Percentiles rank a stretch among this genome's conserved stretches.
These are phyloP conservation scores for Aegilops bicornis DNA, from an alignment of 176 grass and related monocot genomes.

Conservation along the genomic window DNA sequence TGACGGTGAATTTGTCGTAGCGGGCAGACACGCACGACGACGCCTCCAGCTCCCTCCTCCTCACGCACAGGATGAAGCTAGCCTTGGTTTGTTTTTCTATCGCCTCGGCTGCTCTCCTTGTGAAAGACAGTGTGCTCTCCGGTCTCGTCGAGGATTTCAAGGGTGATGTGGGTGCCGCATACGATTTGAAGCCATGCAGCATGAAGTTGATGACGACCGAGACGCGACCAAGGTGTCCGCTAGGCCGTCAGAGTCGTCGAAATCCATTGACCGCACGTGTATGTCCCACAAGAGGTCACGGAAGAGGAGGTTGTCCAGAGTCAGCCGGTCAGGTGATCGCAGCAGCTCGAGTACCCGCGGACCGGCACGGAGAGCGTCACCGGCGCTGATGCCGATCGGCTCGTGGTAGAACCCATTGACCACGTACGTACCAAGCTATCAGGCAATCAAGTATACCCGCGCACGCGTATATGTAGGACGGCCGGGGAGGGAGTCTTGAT, in stretches of 20 bases:
- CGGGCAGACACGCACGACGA: neutral
- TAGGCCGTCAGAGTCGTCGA: neutral
- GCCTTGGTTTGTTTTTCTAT: neutral
- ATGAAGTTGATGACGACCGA: neutral
- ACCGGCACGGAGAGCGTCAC: neutral
- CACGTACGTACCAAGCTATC: no score
- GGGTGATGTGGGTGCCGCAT: neutral
- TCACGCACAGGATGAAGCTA: neutral
- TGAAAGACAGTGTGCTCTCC: neutral
- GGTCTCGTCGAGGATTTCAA: neutral
- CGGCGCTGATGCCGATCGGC: neutral
- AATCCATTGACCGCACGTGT: neutral
- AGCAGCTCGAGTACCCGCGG: neutral
- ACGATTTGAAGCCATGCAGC: no score
- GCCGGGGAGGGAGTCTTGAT: no score
- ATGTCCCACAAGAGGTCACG: neutral
- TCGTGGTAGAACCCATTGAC: neutral
- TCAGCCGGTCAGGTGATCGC: neutral
- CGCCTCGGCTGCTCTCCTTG: neutral
- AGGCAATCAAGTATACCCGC: no score
- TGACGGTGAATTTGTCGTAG: neutral
- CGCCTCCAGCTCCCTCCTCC: neutral
- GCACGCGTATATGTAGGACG: no score
- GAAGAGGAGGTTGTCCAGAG: neutral
- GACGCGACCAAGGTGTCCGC: neutral